These are phyloP conservation scores for Syncephalastrum monosporum DNA, from an alignment of 371 early-diverging fungal species.

Conservation along the genomic window DNA sequence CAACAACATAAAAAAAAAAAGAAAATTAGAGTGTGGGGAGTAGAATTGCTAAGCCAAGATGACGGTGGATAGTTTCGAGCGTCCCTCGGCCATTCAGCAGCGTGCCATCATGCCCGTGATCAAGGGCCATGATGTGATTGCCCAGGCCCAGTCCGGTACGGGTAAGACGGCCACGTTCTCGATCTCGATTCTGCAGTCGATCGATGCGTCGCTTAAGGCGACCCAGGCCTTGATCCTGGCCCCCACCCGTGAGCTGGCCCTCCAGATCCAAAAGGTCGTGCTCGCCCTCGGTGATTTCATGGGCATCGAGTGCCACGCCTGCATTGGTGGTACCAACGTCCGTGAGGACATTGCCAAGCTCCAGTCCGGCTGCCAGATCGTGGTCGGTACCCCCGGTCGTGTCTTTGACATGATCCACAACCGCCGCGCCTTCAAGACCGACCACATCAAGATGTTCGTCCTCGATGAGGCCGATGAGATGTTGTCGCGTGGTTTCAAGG, in stretches of 20 bases:
- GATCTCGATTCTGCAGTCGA: constrained; percentile 86
- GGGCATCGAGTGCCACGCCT: constrained; percentile 78
- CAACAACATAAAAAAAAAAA: constrained; percentile 5
- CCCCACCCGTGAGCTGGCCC: constrained; percentile 92
- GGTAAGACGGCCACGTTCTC: constrained; percentile 98
- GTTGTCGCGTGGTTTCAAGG: constrained; percentile 93
- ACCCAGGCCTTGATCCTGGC: constrained; percentile 91
- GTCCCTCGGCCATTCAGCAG: constrained; percentile 91
- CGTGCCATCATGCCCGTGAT: constrained; percentile 88
- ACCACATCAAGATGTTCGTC: constrained; percentile 86
- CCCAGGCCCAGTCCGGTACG: constrained; percentile 97
- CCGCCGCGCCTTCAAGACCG: constrained; percentile 75
- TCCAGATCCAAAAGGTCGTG: constrained; percentile 86
- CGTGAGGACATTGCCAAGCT: constrained; percentile 79
- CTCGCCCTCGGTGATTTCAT: constrained; percentile 83
- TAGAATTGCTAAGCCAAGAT: background rate
- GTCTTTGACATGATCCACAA: constrained; percentile 91
- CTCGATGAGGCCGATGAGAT: constrained; percentile 98
- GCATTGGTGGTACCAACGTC: constrained; percentile 90
- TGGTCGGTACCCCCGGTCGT: constrained; percentile 95
- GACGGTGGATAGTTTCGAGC: constrained; percentile 65
- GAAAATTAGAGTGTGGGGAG: background rate
- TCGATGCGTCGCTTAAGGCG: constrained; percentile 69
- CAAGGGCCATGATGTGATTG: constrained; percentile 87
- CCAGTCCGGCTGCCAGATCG: constrained; percentile 71